These are phyloP conservation scores for Phytophthora chlamydospora DNA, from an alignment of 352 stramenopile genomes.

Conservation along the genomic window DNA sequence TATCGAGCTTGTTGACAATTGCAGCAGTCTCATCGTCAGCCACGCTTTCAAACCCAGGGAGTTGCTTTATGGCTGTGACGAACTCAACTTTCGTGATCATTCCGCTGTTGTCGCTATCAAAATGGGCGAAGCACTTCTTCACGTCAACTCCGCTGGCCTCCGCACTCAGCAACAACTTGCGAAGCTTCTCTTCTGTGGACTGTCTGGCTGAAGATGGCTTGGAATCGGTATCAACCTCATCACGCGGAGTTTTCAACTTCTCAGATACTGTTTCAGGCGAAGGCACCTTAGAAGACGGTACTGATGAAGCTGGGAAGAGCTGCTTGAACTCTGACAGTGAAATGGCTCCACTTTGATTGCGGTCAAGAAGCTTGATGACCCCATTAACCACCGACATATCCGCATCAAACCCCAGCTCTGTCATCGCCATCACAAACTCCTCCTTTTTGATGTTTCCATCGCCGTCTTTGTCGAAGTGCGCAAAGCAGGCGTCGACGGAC, in stretches of 20 bases:
- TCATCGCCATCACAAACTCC: conserved; percentile 68
- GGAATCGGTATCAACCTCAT: not conserved
- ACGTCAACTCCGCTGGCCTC: conserved; percentile 43
- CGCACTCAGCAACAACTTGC: conserved; percentile 35
- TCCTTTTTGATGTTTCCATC: conserved; percentile 62
- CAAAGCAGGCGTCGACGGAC: conserved; percentile 64
- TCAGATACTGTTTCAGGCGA: not conserved
- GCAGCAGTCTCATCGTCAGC: conserved; percentile 38
- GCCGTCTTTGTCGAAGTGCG: conserved; percentile 87
- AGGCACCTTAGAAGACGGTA: not conserved
- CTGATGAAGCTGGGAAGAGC: conserved; percentile 41
- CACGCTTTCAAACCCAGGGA: conserved; percentile 50
- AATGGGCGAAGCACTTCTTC: conserved; percentile 55
- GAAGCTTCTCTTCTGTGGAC: conserved; percentile 31
- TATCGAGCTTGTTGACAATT: conserved; percentile 58
- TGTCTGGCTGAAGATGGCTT: conserved; percentile 4
- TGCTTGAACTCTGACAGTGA: conserved; percentile 67
- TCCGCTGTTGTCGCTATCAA: conserved; percentile 56
- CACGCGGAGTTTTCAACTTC: conserved; percentile 1
- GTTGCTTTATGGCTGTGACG: conserved; percentile 42
- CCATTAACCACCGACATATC: conserved; percentile 40
- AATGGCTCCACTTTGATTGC: conserved; percentile 68
- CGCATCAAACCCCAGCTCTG: conserved; percentile 51
- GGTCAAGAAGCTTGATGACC: conserved; percentile 60
- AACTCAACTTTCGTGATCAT: conserved; percentile 63